phyloP scores from a whole-genome alignment of 179 eudicot genomes.

The Silene vulgaris region DNA sequence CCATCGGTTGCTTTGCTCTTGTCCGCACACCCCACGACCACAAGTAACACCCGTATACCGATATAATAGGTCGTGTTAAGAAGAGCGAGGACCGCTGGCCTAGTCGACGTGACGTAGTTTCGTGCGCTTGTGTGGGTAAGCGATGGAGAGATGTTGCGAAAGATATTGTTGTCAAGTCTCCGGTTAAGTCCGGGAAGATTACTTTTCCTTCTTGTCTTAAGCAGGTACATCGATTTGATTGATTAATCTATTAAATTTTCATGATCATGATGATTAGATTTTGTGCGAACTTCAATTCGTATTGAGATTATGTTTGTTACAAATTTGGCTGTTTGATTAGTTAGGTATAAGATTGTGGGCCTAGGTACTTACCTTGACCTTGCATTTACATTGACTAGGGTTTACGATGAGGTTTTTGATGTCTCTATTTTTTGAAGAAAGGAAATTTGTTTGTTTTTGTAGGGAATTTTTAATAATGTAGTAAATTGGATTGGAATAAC shows the following conservation, averaged over 20 bases:
- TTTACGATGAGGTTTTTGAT: too few species aligned
- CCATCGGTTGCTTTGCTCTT: too few species aligned
- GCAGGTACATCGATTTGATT: slow-evolving; percentile 38
- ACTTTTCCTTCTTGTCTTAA: slow-evolving; percentile 89
- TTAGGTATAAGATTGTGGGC: neutral
- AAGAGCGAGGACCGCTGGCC: slow-evolving; percentile 78
- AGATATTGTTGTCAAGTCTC: slow-evolving; percentile 44
- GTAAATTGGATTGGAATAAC: too few species aligned
- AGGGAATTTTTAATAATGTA: neutral
- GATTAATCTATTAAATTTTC: neutral
- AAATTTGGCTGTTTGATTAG: neutral
- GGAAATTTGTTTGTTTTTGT: neutral
- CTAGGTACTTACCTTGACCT: too few species aligned
- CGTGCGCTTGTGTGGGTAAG: slow-evolving; percentile 75
- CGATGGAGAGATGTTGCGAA: slow-evolving; percentile 70
- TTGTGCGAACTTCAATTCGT: neutral
- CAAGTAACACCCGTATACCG: slow-evolving; percentile 10
- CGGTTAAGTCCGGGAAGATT: slow-evolving; percentile 45
- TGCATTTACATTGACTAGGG: too few species aligned
- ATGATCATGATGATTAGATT: neutral
- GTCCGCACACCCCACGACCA: too few species aligned
- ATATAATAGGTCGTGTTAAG: slow-evolving; percentile 67
- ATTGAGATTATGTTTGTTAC: neutral
- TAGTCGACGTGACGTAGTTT: slow-evolving; percentile 59
- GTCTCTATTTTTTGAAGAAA: neutral